Conservation (phyloP, 2,329 filamentous ascomycete genomes). For the Venturia carpophila region DNA sequence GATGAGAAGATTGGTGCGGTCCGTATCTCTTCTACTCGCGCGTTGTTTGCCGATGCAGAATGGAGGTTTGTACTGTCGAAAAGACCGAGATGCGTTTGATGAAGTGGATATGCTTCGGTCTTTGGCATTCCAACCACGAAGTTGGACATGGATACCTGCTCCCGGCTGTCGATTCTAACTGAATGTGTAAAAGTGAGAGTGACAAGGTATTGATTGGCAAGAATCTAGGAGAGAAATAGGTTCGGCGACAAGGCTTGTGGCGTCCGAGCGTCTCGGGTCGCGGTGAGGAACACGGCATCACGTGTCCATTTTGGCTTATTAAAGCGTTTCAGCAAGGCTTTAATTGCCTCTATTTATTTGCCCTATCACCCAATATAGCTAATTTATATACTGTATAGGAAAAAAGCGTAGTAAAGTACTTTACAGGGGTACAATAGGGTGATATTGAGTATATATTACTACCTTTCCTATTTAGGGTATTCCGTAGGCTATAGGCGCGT, state of each 20-base stretch:
- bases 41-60: not conserved
- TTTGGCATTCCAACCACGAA: not conserved
- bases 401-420: too few species aligned
- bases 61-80: constrained; percentile 1
- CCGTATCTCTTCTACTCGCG: not conserved
- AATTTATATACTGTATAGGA: too few species aligned
- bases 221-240: not conserved
- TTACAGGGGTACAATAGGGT: too few species aligned
- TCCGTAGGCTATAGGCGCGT: too few species aligned
- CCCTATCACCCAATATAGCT: too few species aligned
- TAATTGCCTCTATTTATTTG: too few species aligned
- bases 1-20: constrained; percentile 1
- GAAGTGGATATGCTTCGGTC: not conserved
- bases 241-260: not conserved
- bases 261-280: not conserved
- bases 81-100: not conserved
- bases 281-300: not conserved
- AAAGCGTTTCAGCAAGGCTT: too few species aligned
- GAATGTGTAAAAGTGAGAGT: not conserved
- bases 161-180: not conserved
- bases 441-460: too few species aligned
- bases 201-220: too few species aligned
- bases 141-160: not conserved
- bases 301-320: not conserved
- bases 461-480: too few species aligned